Base-by-base conservation (phyloP, 805 yeast genomes). In the Zygosaccharomyces bailii region DNA sequence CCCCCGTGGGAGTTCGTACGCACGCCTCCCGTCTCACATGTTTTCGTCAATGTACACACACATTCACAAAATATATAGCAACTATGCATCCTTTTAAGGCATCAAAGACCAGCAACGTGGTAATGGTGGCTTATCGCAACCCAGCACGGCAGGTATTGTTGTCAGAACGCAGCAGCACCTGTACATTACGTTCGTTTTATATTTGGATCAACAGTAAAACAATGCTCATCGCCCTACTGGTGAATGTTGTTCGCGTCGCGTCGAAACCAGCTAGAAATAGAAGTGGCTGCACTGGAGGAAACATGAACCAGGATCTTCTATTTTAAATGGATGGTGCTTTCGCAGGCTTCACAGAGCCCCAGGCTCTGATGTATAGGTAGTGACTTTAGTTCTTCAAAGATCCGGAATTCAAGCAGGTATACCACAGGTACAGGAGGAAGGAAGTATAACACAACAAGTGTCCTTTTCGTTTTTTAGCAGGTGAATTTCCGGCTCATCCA, bases 281-380 rank as follows among this genome's bases (percentile, higher is more conserved):
- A 37, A 37, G 32, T 37, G 40, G 40, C 40, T 37, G 40, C 32
- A 37, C 40, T 37, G 16, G 5, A 37, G 40, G 30, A 23, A 37
- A 37, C 30, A 35, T 35, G 39, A 35, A 23, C 23, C 39, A 24
- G 18, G 18, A 33, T 10, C 24, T 25, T 31, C 9, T 11, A 17
- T 37, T 37, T 37, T 37, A 37, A 37, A 25, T 37, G 23, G 30
- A 25, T 25, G 39, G 23, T 24, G 32, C 20, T 37, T 37, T 24
- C 24, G 11, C 31, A 13, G 18, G 18, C 23, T 5, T 37, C 16
- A 19, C 11, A 25, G n/a, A 11, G 21, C 13, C 21, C 25, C 5
- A 9, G 25, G 25, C 25, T 21, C 25, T 34, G 23, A 19, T 9
- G n/a, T 9, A 4, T 18, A 20, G 19, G 11, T n/a, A 21, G 16